Percentiles rank a stretch among this genome's conserved stretches.
phyloP scores from a whole-genome alignment of 2,329 filamentous ascomycete species.

The Botrytis pseudocinerea region DNA sequence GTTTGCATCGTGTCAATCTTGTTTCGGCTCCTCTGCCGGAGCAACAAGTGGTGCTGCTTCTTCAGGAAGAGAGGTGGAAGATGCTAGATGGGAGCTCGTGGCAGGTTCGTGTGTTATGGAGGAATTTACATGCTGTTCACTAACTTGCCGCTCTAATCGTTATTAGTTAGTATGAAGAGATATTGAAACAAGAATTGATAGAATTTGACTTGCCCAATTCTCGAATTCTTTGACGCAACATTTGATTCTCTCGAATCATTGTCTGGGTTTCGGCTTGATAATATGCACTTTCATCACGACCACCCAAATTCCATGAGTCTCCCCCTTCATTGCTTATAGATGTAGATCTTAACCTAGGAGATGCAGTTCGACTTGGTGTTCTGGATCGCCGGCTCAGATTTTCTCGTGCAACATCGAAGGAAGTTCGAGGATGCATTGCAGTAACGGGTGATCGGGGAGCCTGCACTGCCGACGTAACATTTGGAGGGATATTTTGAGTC shows the following conservation, averaged over 20 bases:
- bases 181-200: neutral
- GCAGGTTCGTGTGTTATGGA: constrained; percentile 39
- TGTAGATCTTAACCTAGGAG: constrained; percentile 57
- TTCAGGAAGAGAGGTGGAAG: constrained; percentile 39
- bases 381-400: constrained; percentile 57
- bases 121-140: constrained; percentile 36
- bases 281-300: constrained; percentile 72
- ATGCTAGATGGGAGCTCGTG: constrained; percentile 37
- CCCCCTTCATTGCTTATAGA: constrained; percentile 60
- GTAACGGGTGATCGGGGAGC: constrained; percentile 52
- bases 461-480: constrained; percentile 46
- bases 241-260: constrained; percentile 76
- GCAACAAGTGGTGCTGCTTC: constrained; percentile 22
- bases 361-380: constrained; percentile 57
- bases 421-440: constrained; percentile 51
- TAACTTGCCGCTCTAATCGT: constrained; percentile 37
- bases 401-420: constrained; percentile 58
- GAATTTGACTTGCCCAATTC: constrained; percentile 62
- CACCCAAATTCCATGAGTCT: constrained; percentile 60
- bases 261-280: constrained; percentile 82
- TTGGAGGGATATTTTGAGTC: constrained; percentile 42
- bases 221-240: constrained; percentile 72
- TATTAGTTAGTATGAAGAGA: constrained; percentile 21
- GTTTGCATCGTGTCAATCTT: constrained; percentile 24
- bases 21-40: constrained; percentile 25